Percentiles rank a stretch among this genome's conserved stretches.
These are phyloP conservation scores for Arthrobotrys megalospora DNA, from an alignment of 2,329 filamentous ascomycete genomes.

Conservation along the genomic window DNA sequence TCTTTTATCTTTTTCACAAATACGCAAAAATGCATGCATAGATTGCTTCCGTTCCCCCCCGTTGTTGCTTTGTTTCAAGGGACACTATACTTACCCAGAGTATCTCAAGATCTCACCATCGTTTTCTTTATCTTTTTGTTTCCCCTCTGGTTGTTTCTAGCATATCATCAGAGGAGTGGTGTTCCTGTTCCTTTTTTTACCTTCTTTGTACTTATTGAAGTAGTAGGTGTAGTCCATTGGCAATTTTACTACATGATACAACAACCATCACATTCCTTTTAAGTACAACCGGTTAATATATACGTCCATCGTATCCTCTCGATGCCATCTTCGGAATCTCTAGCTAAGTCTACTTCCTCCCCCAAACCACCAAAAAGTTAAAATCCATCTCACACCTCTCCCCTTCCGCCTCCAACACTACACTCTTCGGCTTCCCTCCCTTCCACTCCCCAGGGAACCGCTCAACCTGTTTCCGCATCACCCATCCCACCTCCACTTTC, in stretches of 20 bases:
- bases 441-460: constrained; percentile 69
- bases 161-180: constrained; percentile 30
- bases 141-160: background rate
- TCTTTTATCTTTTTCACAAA: constrained; percentile 4
- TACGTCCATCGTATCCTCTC: background rate
- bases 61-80: background rate
- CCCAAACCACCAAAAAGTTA: constrained; percentile 68
- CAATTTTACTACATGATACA: constrained; percentile 6
- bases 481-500: constrained; percentile 70
- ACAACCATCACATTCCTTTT: no score
- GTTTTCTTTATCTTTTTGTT: background rate
- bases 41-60: constrained; percentile 31
- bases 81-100: background rate
- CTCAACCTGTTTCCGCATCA: constrained; percentile 71
- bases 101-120: background rate
- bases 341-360: constrained; percentile 63
- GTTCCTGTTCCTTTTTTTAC: constrained; percentile 16
- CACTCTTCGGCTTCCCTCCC: constrained; percentile 65
- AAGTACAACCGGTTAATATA: background rate
- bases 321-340: background rate
- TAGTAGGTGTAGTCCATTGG: constrained; percentile 10
- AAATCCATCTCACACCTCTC: constrained; percentile 66
- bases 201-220: constrained; percentile 22
- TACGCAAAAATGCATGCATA: constrained; percentile 45
- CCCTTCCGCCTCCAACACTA: constrained; percentile 30